Evolutionary conservation across 345 rosid species (phyloP).

Genomic region (Nasturtium officinale): DNA sequence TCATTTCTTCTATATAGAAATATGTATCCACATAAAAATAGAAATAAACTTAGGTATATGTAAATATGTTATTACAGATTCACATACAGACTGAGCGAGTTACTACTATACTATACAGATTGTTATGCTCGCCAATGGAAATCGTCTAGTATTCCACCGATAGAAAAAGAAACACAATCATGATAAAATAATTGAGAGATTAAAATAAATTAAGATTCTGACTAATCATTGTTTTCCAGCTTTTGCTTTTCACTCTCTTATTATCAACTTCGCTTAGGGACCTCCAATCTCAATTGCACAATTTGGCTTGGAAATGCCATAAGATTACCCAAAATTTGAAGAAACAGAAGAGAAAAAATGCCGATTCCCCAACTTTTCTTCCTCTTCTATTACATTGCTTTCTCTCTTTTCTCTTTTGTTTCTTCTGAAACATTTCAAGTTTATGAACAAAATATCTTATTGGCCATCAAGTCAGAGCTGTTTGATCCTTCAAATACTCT

Average conservation of each 20-base stretch:
- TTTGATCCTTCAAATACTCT: constrained; percentile 61
- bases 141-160: constrained; percentile 29
- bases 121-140: neutral
- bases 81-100: neutral
- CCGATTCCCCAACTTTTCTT: constrained; percentile 43
- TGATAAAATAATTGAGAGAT: constrained; percentile 39
- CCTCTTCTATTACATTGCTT: constrained; percentile 52
- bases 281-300: constrained; percentile 47
- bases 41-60: neutral
- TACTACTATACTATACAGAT: neutral
- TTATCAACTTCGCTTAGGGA: constrained; percentile 32
- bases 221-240: constrained; percentile 38
- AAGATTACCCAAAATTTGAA: constrained; percentile 39
- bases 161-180: constrained; percentile 31
- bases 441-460: constrained; percentile 55
- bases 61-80: neutral
- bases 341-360: constrained; percentile 46
- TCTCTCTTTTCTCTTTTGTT: constrained; percentile 51
- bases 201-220: constrained; percentile 30
- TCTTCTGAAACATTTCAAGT: constrained; percentile 36
- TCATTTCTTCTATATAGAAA: neutral
- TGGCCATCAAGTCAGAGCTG: constrained; percentile 60
- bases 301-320: constrained; percentile 47
- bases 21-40: neutral
- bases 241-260: constrained; percentile 32